Conservation (phyloP, 2,329 filamentous ascomycete genomes). For the Monilinia fructicola region DNA sequence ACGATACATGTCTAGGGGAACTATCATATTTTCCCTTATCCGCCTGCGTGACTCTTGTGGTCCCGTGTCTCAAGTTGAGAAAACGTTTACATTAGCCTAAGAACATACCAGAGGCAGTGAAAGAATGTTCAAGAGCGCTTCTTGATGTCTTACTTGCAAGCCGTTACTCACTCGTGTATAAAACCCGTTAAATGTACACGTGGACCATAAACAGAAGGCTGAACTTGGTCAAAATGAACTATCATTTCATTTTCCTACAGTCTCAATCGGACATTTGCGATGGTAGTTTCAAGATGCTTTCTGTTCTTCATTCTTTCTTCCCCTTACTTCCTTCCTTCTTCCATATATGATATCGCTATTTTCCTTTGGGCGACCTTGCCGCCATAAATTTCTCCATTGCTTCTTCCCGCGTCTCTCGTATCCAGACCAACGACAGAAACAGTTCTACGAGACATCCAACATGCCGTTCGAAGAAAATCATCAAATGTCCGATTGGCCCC, state of each 20-base stretch:
- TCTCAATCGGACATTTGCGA: neutral
- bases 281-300: neutral
- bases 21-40: constrained; percentile 1
- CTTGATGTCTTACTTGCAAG: neutral
- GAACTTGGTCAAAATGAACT: neutral
- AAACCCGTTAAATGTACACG: constrained; percentile 3
- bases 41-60: constrained; percentile 4
- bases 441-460: neutral
- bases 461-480: neutral
- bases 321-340: neutral
- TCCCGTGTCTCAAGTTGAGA: neutral
- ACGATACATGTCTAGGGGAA: neutral
- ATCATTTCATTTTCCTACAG: neutral
- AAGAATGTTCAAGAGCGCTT: neutral
- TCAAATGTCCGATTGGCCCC: neutral
- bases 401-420: neutral
- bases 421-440: neutral
- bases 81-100: constrained; percentile 4
- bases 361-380: constrained; percentile 3
- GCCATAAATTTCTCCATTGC: neutral
- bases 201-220: neutral
- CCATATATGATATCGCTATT: neutral
- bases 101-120: neutral
- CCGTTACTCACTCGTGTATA: neutral
- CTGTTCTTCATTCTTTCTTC: neutral